Conservation (phyloP, 192 early-diverging fungal genomes). For the Mortierella hygrophila region DNA sequence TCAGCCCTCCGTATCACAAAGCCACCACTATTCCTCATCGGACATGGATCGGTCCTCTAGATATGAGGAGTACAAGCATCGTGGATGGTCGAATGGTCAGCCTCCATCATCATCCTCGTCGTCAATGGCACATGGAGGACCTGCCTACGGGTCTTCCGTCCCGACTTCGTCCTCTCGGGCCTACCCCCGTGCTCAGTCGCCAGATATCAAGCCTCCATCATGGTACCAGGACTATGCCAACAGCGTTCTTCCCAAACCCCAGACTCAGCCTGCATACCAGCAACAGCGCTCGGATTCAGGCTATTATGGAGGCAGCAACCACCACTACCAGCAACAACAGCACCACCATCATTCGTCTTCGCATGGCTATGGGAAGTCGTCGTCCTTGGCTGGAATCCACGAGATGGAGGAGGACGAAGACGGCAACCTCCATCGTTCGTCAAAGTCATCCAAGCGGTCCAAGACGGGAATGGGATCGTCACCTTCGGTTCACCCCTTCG, state of each 20-base stretch:
- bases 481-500: constrained; percentile 50
- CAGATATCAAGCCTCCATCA: constrained; percentile 47
- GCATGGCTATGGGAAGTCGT: neutral
- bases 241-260: constrained; percentile 27
- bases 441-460: constrained; percentile 27
- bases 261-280: constrained; percentile 15
- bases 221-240: constrained; percentile 57
- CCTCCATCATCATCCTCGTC: neutral
- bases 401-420: constrained; percentile 12
- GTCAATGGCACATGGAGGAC: constrained; percentile 8
- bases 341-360: neutral
- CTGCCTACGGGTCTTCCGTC: neutral
- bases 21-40: constrained; percentile 16
- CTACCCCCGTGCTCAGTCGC: constrained; percentile 41
- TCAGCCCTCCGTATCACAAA: constrained; percentile 10
- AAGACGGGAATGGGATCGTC: neutral
- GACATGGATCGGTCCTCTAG: constrained; percentile 9
- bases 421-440: neutral
- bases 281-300: constrained; percentile 12
- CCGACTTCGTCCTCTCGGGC: constrained; percentile 17
- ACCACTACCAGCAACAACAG: constrained; percentile 12
- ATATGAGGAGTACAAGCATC: constrained; percentile 40
- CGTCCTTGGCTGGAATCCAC: neutral
- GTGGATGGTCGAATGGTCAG: constrained; percentile 15
- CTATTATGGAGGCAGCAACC: constrained; percentile 13